Evolutionary conservation across 768 basidiomycete genomes (phyloP), one percentile per base, ranked within the genome.

Genomic region (Cytidiella melzeri): DNA sequence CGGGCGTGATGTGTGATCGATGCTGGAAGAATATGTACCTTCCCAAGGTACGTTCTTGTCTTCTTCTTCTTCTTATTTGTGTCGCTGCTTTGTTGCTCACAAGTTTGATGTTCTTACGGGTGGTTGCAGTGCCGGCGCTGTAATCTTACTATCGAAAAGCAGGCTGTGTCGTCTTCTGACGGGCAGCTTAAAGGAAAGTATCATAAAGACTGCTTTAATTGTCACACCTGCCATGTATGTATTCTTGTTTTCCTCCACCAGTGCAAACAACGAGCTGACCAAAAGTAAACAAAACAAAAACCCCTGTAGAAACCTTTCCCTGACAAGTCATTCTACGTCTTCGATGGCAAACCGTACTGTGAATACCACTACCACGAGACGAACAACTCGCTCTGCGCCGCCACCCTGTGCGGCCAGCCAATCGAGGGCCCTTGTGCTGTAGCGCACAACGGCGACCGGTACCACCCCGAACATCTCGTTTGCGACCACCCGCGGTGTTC

Each of bases 11-110:
- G 57, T 96, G 94, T 65, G 94, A 93, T 61, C 69, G 67, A 58
- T 94, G 93, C 65, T 96, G 93, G 93, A 96, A 95, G 74, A 83
- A 87, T 60, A 87, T 94, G 84, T 96, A 95, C 70, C 67, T 96
- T 54, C 93, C 93, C 53, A 92, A 92, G 73, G 90, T 87, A 54
- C 37, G 79, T n/a, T n/a, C n/a, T n/a, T n/a, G n/a, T n/a, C n/a
- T n/a, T n/a, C n/a, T n/a, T n/a, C n/a, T n/a, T n/a, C n/a, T n/a
- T n/a, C n/a, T n/a, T n/a, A 43, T 41, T 30, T 45, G 23, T 40
- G 18, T 23, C 48, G 30, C 15, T 23, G 27, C 43, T 47, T 27
- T 43, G 45, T 36, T 30, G 25, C 18, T 47, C 49, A 52, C 46
- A 26, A 19, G 39, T 49, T 47, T 55, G 18, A 52, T 37, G 40